Evolutionary conservation across 345 rosid species (phyloP).

Genomic region (Eucalyptus fibrosa): DNA sequence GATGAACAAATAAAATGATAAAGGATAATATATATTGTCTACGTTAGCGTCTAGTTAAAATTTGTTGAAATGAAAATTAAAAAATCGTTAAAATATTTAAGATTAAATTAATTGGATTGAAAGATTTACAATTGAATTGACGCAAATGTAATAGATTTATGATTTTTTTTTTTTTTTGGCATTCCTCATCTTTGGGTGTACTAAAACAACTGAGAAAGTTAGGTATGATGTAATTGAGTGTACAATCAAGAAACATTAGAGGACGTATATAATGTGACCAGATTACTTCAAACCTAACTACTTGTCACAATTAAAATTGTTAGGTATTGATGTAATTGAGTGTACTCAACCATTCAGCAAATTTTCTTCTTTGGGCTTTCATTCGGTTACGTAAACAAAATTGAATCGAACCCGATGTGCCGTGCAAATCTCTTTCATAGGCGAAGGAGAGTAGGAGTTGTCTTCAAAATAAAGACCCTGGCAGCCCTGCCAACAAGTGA

Average conservation of each 20-base stretch:
- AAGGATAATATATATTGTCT: too few relatives aligned
- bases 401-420: neutral
- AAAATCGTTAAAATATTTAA: too few relatives aligned
- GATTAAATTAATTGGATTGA: too few relatives aligned
- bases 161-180: accelerated
- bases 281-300: neutral
- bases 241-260: neutral
- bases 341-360: neutral
- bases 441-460: neutral
- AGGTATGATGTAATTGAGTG: neutral
- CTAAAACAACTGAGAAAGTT: neutral
- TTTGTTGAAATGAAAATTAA: too few relatives aligned
- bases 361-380: neutral
- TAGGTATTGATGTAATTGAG: neutral
- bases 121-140: neutral
- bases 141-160: too few relatives aligned
- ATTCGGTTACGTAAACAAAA: neutral
- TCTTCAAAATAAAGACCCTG: neutral
- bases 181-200: neutral
- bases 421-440: neutral
- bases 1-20: too few relatives aligned
- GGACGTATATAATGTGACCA: neutral
- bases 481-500: neutral
- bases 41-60: too few relatives aligned
- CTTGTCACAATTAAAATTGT: neutral